These are phyloP conservation scores for Mortierella sp. DNA, from an alignment of 371 early-diverging fungal species.

Conservation along the genomic window DNA sequence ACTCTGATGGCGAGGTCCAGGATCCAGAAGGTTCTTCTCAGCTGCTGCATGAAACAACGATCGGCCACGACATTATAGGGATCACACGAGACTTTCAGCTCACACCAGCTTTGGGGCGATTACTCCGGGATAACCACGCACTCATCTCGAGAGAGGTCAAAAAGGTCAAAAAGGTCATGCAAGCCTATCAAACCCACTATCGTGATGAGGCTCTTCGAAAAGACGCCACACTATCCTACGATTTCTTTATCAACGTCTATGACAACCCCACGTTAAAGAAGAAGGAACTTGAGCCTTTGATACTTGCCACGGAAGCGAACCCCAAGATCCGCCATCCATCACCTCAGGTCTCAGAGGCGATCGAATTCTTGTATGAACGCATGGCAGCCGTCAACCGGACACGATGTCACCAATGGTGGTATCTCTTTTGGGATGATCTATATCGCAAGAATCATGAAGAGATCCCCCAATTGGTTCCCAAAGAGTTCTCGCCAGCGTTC, in stretches of 20 bases:
- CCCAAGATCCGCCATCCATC: slow-evolving; percentile 55
- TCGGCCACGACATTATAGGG: slow-evolving; percentile 57
- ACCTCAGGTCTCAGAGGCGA: slow-evolving; percentile 53
- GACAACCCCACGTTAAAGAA: slow-evolving; percentile 53
- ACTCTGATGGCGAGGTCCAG: slow-evolving; percentile 42
- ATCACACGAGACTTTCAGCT: slow-evolving; percentile 55
- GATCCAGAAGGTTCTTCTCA: slow-evolving; percentile 41
- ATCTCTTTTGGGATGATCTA: slow-evolving; percentile 72
- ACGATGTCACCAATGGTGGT: slow-evolving; percentile 64
- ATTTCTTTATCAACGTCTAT: slow-evolving; percentile 65
- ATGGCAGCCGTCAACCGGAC: slow-evolving; percentile 56
- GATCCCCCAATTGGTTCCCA: slow-evolving; percentile 55
- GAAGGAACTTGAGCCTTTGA: slow-evolving; percentile 57
- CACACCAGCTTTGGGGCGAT: slow-evolving; percentile 57
- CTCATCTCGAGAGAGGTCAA: slow-evolving; percentile 54
- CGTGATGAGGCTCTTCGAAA: slow-evolving; percentile 59
- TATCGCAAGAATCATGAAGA: slow-evolving; percentile 63
- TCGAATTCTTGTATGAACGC: slow-evolving; percentile 65
- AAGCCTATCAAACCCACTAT: slow-evolving; percentile 56
- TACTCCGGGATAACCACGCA: slow-evolving; percentile 62
- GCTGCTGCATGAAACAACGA: slow-evolving; percentile 48
- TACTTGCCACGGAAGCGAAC: slow-evolving; percentile 61
- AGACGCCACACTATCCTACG: slow-evolving; percentile 61
- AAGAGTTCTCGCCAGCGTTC: slow-evolving; percentile 67
- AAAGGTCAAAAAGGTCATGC: slow-evolving; percentile 48